phyloP scores from a whole-genome alignment of 2,329 filamentous ascomycete species.

The Neocatenulostroma microsporum region DNA sequence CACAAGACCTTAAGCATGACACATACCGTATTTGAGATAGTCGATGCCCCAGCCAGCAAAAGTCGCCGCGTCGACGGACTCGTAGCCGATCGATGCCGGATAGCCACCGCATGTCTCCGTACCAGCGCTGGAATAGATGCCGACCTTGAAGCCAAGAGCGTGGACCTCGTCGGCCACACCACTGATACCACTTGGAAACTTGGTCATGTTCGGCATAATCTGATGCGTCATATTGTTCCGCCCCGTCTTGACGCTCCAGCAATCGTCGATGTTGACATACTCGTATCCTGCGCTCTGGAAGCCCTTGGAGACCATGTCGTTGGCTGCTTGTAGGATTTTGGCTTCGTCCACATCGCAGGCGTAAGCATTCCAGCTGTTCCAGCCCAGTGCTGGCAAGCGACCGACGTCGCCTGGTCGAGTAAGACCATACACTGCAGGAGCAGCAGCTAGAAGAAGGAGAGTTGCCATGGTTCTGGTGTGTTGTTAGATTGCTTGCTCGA shows the following conservation, averaged over 20 bases:
- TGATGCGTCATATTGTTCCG: conserved; percentile 38
- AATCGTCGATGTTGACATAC: conserved; percentile 56
- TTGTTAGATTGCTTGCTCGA: too few relatives aligned
- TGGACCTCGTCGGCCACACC: conserved; percentile 50
- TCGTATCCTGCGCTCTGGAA: conserved; percentile 49
- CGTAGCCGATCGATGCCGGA: conserved; percentile 50
- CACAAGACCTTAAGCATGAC: too few relatives aligned
- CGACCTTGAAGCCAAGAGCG: conserved; percentile 51
- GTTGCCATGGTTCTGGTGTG: too few relatives aligned
- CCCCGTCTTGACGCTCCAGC: conserved; percentile 47
- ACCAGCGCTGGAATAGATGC: conserved; percentile 55
- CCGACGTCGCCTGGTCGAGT: conserved; percentile 10
- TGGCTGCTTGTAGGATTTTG: conserved; percentile 42
- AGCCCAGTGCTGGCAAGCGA: conserved; percentile 36
- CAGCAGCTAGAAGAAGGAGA: not conserved
- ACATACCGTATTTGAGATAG: conserved; percentile 53
- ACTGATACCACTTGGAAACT: conserved; percentile 53
- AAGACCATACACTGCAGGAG: not conserved
- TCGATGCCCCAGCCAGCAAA: conserved; percentile 54
- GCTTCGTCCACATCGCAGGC: conserved; percentile 45
- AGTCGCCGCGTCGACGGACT: conserved; percentile 50
- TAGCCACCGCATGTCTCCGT: conserved; percentile 41
- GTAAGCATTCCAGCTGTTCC: conserved; percentile 37
- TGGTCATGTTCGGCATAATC: conserved; percentile 32
- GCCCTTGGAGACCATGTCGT: conserved; percentile 43